Evolutionary conservation across 768 basidiomycete genomes (phyloP), one percentile per base, ranked within the genome.

Genomic region (Omphalotus guepiniiformis): DNA sequence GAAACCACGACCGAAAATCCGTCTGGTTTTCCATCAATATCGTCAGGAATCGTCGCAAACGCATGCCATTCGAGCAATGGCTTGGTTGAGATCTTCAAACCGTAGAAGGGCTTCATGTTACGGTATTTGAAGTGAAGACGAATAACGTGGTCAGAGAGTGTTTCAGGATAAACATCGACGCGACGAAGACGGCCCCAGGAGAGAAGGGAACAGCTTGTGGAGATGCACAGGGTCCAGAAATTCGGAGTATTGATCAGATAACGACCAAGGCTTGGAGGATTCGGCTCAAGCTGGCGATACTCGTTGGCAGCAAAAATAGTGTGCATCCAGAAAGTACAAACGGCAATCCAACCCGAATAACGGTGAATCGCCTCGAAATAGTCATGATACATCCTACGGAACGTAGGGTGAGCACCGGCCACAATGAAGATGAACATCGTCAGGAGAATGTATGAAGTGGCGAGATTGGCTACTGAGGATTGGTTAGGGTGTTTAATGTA

Each of bases 341-440:
- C 66, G 0, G 75, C 73, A n/a, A 66, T 60, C 78, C 77, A 79
- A 8, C 78, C 79, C 11, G 75, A 61, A 57, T 76, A 77, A 21
- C 78, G 73, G 57, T 80, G 79, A 8, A 65, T 63, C n/a, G 69
- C 68, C 57, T 81, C 79, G 58, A 81, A 81, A 39, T 66, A 63
- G 55, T 81, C 70, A 62, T 81, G 79, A 53, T 70, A 69, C 16
- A 63, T 61, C 22, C 65, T 54, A 5, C 78, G 69, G 56, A 76
- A 66, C 5, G 58, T 64, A 5, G 79, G 79, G 49, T 73, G 72
- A 2, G 79, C 78, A 30, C 73, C 68, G 16, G 63, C 58, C 27
- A 80, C 64, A 48, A 81, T 80, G 38, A 65, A 61, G 44, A 68
- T 48, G 35, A 81, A 68, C 58, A 78, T 75, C 23, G 68, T 54